Percentiles rank a stretch among this genome's conserved stretches.
Conservation (phyloP, 164 flowering plant genomes). For the Stephania cephalantha region DNA sequence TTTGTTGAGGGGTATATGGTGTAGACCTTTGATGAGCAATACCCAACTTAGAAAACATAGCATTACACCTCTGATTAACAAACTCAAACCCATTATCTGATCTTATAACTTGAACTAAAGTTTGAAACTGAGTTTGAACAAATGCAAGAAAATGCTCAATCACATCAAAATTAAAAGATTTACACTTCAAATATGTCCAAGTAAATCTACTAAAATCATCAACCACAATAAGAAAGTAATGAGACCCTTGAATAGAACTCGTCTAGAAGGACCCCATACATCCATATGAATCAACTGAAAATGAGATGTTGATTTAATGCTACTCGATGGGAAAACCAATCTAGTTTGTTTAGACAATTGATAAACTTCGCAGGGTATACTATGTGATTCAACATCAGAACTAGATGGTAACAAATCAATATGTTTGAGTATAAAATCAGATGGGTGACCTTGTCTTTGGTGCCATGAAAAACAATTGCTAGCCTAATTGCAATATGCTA, state of each 20-base stretch:
- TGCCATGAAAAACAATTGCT: neutral
- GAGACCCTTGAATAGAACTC: neutral
- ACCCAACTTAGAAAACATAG: neutral
- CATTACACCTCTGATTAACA: neutral
- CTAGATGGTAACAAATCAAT: neutral
- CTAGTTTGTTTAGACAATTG: neutral
- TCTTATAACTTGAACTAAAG: neutral
- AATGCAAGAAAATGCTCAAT: neutral
- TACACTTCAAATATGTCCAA: neutral
- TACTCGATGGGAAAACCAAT: neutral
- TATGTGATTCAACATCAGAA: neutral
- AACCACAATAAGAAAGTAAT: neutral
- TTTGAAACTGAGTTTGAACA: neutral
- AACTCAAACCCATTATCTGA: neutral
- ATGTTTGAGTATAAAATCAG: neutral
- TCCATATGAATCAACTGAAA: neutral
- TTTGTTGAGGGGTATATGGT: neutral
- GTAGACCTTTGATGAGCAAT: neutral
- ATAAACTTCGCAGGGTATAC: neutral
- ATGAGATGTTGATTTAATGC: neutral
- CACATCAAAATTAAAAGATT: neutral
- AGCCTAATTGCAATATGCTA: too few relatives aligned
- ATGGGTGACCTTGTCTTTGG: neutral
- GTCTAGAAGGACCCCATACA: neutral
- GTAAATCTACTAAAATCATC: conserved; percentile 3